Conservation (phyloP, 805 yeast species). For the Blastobotrys peoriensis region DNA sequence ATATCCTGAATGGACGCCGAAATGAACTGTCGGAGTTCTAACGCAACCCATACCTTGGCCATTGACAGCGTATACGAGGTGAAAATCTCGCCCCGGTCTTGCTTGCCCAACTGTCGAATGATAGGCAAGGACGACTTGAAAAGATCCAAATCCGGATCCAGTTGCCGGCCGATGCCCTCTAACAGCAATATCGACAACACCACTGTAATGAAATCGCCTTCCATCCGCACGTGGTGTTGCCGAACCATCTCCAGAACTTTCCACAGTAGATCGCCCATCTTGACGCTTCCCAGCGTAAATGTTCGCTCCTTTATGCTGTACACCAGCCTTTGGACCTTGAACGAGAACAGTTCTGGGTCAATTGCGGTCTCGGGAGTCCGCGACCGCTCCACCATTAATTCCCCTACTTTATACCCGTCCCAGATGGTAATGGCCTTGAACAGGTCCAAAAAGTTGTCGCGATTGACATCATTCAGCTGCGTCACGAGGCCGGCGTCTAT, state of each 20-base stretch:
- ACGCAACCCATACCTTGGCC: slow-evolving; percentile 85
- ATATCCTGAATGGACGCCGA: slow-evolving; percentile 72
- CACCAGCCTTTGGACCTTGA: slow-evolving; percentile 80
- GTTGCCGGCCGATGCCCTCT: slow-evolving; percentile 93
- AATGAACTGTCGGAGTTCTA: slow-evolving; percentile 83
- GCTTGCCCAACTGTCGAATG: slow-evolving; percentile 63
- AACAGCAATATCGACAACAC: slow-evolving; percentile 85
- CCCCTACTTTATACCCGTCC: slow-evolving; percentile 94
- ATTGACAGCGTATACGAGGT: slow-evolving; percentile 54
- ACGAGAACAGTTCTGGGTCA: slow-evolving; percentile 76
- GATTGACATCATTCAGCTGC: slow-evolving; percentile 68
- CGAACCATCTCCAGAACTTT: slow-evolving; percentile 88
- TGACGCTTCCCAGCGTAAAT: slow-evolving; percentile 84
- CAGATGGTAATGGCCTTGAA: slow-evolving; percentile 85
- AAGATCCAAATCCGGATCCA: slow-evolving; percentile 87
- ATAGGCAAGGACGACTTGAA: slow-evolving; percentile 92
- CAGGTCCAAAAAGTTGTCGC: slow-evolving; percentile 81
- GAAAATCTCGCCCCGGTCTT: slow-evolving; percentile 38
- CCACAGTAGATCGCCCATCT: slow-evolving; percentile 85
- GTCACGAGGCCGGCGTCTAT: slow-evolving; percentile 93
- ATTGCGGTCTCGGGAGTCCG: slow-evolving; percentile 90
- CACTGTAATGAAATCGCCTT: slow-evolving; percentile 91
- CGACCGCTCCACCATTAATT: slow-evolving; percentile 90
- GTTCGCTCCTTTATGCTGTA: slow-evolving; percentile 77
- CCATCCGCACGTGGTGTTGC: slow-evolving; percentile 93